Percentiles rank a stretch among this genome's conserved stretches.
These are phyloP conservation scores for Hygrophila difformis DNA, from an alignment of 257 asterid species.

Conservation along the genomic window DNA sequence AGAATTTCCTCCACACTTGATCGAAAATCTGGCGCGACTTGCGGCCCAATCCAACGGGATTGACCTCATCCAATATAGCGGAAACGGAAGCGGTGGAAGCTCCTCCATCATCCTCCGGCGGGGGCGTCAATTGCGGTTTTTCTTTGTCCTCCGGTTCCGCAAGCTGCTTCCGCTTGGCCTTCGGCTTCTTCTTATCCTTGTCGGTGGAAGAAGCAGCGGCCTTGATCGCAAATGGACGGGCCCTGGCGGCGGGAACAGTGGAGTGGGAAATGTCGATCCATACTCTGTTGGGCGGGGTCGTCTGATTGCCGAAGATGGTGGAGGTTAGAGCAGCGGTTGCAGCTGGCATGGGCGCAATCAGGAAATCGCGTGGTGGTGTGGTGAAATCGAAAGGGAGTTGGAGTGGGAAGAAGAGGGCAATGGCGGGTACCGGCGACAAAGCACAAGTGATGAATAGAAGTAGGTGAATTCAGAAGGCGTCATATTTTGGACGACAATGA, in stretches of 20 bases:
- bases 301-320: constrained; percentile 35
- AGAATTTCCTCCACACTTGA: constrained; percentile 92
- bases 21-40: constrained; percentile 82
- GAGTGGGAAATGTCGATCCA: constrained; percentile 30
- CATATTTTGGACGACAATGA: no score
- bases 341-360: no score
- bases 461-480: no score
- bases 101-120: constrained; percentile 18
- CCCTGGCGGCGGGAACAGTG: constrained; percentile 19
- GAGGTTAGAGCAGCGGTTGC: constrained; percentile 39
- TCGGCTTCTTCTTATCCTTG: constrained; percentile 34
- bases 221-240: constrained; percentile 15
- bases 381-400: no score
- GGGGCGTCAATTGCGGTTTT: no score
- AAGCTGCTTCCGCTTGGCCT: constrained; percentile 34
- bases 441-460: no score
- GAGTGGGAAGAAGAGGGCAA: no score
- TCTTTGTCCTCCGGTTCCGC: constrained; percentile 15
- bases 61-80: constrained; percentile 75
- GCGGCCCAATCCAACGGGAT: constrained; percentile 92
- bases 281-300: constrained; percentile 21
- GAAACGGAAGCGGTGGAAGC: constrained; percentile 34
- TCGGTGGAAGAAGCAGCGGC: constrained; percentile 38
- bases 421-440: no score
- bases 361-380: no score